A percentile compares a stretch with the other conserved stretches of the same genome.
Conservation (phyloP, 768 basidiomycete species). For the Myochromella boudieri region DNA sequence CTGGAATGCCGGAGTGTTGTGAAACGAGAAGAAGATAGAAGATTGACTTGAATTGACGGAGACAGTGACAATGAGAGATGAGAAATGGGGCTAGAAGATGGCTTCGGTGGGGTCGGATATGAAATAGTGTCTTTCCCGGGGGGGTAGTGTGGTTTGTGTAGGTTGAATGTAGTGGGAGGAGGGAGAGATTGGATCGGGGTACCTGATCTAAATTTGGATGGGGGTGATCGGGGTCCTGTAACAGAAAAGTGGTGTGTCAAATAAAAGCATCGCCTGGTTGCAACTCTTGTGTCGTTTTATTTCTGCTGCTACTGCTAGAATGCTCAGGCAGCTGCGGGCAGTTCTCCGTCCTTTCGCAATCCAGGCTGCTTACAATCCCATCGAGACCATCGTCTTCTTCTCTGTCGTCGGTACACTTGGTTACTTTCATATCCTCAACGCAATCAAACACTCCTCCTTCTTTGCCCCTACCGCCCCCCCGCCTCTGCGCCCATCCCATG, state of each 20-base stretch:
- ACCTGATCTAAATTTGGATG: background rate
- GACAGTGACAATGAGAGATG: no score
- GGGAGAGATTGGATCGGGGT: no score
- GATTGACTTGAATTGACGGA: no score
- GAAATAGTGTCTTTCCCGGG: no score
- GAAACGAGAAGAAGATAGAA: no score
- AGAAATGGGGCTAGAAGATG: no score
- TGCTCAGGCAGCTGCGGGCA: constrained; percentile 48
- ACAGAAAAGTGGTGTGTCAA: constrained; percentile 1
- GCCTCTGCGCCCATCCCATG: constrained; percentile 55
- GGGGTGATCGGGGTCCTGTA: constrained; percentile 10
- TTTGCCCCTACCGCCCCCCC: constrained; percentile 56
- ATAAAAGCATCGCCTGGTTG: background rate
- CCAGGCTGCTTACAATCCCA: constrained; percentile 73
- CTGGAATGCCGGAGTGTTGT: no score
- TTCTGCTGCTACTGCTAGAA: no score
- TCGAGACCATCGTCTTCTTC: constrained; percentile 90
- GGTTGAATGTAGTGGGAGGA: no score
- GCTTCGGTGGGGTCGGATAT: no score
- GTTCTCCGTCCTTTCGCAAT: constrained; percentile 67
- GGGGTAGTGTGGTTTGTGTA: no score
- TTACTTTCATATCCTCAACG: constrained; percentile 91
- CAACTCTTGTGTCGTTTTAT: no score
- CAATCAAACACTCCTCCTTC: constrained; percentile 87
- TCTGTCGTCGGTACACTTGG: constrained; percentile 88